Evolutionary conservation across 1,284 basidiomycete genomes (phyloP).

Genomic region (Ustilago loliicola): DNA sequence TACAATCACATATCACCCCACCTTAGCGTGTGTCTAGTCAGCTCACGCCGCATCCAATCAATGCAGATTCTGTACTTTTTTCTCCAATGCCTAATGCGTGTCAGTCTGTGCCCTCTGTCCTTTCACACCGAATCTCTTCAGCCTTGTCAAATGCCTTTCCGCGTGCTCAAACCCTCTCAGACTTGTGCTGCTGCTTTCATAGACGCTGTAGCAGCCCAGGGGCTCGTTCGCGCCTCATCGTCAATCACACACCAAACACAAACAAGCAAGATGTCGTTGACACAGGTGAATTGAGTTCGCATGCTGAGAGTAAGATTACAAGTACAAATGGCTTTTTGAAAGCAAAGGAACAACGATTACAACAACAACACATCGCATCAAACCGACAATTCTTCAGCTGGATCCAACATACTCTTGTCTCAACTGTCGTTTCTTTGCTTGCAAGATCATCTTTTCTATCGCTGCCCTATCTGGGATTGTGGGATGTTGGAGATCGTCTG

Average conservation of each 20-base stretch:
- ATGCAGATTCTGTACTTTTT: constrained; percentile 56
- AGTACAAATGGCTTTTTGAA: constrained; percentile 14
- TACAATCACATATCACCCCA: constrained; percentile 14
- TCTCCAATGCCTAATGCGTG: background rate
- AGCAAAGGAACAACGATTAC: background rate
- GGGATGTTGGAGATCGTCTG: constrained; percentile 29
- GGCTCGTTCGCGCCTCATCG: too few relatives aligned
- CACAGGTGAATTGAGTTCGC: too few relatives aligned
- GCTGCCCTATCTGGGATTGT: constrained; percentile 26
- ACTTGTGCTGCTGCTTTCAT: background rate
- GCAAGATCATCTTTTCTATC: constrained; percentile 38
- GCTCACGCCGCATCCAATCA: constrained; percentile 24
- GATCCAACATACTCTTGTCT: constrained; percentile 38
- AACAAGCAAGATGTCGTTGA: too few relatives aligned
- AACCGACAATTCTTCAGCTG: background rate
- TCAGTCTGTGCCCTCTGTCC: background rate
- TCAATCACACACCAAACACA: too few relatives aligned
- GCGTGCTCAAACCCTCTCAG: too few relatives aligned
- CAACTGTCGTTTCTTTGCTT: constrained; percentile 37
- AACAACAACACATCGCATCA: background rate
- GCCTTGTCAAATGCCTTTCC: too few relatives aligned
- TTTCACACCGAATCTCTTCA: too few relatives aligned
- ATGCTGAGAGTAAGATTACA: constrained; percentile 9
- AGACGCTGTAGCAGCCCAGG: background rate
- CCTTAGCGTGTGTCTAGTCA: background rate